Evolutionary conservation across 1,139 yeast species (phyloP).

Genomic region (Petasospora fabianii): DNA sequence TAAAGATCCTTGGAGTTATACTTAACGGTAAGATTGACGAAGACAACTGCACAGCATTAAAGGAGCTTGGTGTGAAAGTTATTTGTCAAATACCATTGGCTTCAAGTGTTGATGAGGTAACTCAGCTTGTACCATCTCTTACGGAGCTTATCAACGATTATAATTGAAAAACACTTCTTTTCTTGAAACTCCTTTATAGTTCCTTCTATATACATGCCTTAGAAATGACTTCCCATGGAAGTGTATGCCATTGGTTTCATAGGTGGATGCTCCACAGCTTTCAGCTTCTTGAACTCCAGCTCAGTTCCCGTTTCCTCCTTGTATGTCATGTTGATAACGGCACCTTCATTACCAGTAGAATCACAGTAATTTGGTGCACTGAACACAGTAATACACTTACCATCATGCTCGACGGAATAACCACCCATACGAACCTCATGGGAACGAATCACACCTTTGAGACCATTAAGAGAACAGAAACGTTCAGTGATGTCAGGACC

Average conservation of each 20-base stretch:
- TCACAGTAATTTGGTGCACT: constrained; percentile 98
- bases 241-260: constrained; percentile 93
- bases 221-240: constrained; percentile 4
- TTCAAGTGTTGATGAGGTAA: too few relatives aligned
- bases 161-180: background rate
- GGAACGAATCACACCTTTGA: constrained; percentile 82
- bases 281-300: constrained; percentile 37
- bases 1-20: too few relatives aligned
- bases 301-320: constrained; percentile 6
- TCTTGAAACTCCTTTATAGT: background rate
- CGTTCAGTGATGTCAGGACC: constrained; percentile 91
- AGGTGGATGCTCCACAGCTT: constrained; percentile 87
- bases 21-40: too few relatives aligned
- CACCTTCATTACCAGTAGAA: constrained; percentile 85
- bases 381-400: constrained; percentile 83
- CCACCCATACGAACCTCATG: constrained; percentile 96
- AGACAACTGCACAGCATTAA: too few relatives aligned
- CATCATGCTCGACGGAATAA: constrained; percentile 82
- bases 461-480: constrained; percentile 67
- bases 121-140: too few relatives aligned
- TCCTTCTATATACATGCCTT: background rate
- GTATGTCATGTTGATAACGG: constrained; percentile 39
- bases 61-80: too few relatives aligned
- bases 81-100: too few relatives aligned
- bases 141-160: too few relatives aligned